Base-by-base conservation (phyloP, 2,329 filamentous ascomycete species). In the Arthrobotrys pseudoclavata region DNA sequence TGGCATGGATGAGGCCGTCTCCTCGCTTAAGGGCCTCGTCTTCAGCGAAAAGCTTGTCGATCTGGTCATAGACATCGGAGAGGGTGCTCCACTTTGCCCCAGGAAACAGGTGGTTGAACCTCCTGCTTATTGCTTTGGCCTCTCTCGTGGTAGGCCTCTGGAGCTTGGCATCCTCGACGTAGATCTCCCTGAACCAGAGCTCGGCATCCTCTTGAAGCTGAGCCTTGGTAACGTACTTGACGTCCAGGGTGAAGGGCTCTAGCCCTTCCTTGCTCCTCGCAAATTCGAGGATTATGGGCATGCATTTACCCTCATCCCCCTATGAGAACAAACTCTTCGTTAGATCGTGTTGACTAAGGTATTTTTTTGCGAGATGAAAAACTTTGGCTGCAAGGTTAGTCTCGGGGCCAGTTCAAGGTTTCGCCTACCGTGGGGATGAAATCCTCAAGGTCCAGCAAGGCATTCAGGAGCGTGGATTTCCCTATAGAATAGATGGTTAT, bases 401-500 rank as follows among this genome's bases (percentile, higher is more conserved):
- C n/a, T n/a, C n/a, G n/a, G n/a, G n/a, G n/a, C n/a, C n/a, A n/a
- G n/a, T n/a, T 40, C 13, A 40, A 40, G 37, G 37, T 20, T 18
- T 45, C 1, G 45, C 64, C 29, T 40, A 76, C 71, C 1, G 40
- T 66, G n/a, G 71, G 71, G 5, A 76, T 22, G 12, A 76, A 34
- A 10, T 61, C 50, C 18, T 53, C 29, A 13, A 42, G 9, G 40
- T 76, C 50, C 0, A 76, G 29, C 40, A 76, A 60, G 5, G 64
- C 37, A 37, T 76, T 76, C 3, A 76, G 40, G 1, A 76, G 50
- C 0, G 71, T 69, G 1, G 64, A 53, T 45, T 76, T 76, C 0
- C 66, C 71, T 76, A n/a, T 15, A 60, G 2, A 50, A 7, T 4
- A 42, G 1, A 37, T 15, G 15, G n/a, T 52, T 18, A 62, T 12